Base-by-base conservation (phyloP, 257 asterid genomes). In the Nemophila menziesii region DNA sequence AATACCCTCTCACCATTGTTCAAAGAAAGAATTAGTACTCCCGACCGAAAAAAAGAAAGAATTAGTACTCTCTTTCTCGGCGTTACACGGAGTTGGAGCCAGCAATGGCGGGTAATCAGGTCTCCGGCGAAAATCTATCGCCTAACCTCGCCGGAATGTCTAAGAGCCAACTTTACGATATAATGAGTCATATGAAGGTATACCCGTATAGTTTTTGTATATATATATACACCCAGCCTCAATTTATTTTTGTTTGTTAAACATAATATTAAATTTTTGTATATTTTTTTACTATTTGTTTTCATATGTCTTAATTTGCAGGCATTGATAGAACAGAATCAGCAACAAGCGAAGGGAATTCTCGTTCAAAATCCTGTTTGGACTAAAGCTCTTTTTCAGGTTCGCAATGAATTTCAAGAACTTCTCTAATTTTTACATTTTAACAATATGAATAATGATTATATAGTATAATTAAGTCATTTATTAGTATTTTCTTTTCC, bases 161-260 rank as follows among this genome's bases (percentile, higher is more conserved):
- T 19, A 85, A 75, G 59, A 65, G 38, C 16, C 89, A 90, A 77
- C 86, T 90, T 9, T 77, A 81, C 57, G 99, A 90, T 21, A 71
- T 90, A 47, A 85, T 90, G 99, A 68, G 60, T 57, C 99, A 82
- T 78, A 85, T 85, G 96, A 85, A 90, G 96, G 98, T 80, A 16
- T 37, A 1, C 2, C 8, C 3, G 12, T 13, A 29, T 13, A 29
- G 7, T 29, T 7, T 29, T 29, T 7, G 36, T 29, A 29, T 29
- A 29, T 1, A 13, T 7, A 29, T 29, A 29, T 2, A 29, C 7
- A 13, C 12, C 8, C 17, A 37, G 8, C 42, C n/a, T 16, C 9
- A 38, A 22, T 24, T 21, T 5, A 8, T 22, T 4, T n/a, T 11
- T 7, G 19, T 56, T 6, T 24, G 1, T 29, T 34, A 15, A 18